These are phyloP conservation scores for Corallochytrium limacisporum DNA, from an alignment of 78 protist species.

Conservation along the genomic window DNA sequence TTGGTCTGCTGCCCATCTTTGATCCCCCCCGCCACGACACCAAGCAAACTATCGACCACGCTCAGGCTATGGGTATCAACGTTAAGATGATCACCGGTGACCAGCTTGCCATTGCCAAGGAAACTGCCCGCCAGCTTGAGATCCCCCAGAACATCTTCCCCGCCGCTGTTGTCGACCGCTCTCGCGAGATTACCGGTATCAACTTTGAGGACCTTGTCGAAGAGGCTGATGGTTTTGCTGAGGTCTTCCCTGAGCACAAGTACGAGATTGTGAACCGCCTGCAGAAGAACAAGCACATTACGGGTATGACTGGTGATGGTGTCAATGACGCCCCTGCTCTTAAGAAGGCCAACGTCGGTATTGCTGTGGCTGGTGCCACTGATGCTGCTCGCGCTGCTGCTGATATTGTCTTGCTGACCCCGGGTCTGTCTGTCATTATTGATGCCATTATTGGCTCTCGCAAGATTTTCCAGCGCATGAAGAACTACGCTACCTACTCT, in stretches of 20 bases:
- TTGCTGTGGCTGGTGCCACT: slow-evolving; percentile 81
- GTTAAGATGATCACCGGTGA: slow-evolving; percentile 93
- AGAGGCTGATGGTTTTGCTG: slow-evolving; percentile 68
- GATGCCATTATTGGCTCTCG: slow-evolving; percentile 55
- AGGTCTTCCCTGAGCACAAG: slow-evolving; percentile 82
- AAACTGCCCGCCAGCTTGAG: slow-evolving; percentile 54
- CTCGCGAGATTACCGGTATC: background rate
- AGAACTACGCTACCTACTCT: slow-evolving; percentile 52
- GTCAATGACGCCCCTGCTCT: slow-evolving; percentile 97
- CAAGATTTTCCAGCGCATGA: slow-evolving; percentile 70
- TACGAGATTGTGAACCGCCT: slow-evolving; percentile 61
- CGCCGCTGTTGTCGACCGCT: slow-evolving; percentile 29
- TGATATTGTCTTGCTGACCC: slow-evolving; percentile 60
- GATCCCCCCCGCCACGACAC: slow-evolving; percentile 86
- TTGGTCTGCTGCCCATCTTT: slow-evolving; percentile 61
- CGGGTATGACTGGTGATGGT: slow-evolving; percentile 93
- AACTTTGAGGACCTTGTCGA: slow-evolving; percentile 26
- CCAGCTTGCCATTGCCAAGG: slow-evolving; percentile 68
- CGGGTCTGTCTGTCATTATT: slow-evolving; percentile 70
- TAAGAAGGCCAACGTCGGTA: slow-evolving; percentile 86
- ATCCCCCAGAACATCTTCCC: slow-evolving; percentile 44
- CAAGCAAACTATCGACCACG: slow-evolving; percentile 38
- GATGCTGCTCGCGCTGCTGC: slow-evolving; percentile 78
- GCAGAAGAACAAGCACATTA: slow-evolving; percentile 46
- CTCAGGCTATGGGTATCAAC: slow-evolving; percentile 47